These are phyloP conservation scores for Botrytis byssoidea DNA, from an alignment of 2,329 filamentous ascomycete genomes.

Conservation along the genomic window DNA sequence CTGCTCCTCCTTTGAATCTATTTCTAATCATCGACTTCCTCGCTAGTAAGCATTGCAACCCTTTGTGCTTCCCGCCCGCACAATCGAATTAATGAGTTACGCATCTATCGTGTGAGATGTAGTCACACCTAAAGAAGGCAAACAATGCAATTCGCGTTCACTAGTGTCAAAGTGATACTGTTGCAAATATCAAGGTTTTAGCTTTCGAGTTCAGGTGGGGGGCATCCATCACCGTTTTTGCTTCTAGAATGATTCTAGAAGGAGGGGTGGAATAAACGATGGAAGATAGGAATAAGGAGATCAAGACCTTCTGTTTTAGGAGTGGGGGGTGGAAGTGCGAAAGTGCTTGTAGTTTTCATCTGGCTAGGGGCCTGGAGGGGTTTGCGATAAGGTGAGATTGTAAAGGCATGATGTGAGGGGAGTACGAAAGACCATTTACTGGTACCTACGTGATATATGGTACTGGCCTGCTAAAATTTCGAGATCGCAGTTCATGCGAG, in stretches of 20 bases:
- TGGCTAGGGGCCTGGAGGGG: constrained; percentile 16
- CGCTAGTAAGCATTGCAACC: constrained; percentile 16
- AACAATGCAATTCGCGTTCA: constrained; percentile 1
- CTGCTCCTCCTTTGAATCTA: neutral
- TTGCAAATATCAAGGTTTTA: constrained; percentile 14
- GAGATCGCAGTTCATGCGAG: neutral
- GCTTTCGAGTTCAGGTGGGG: constrained; percentile 13
- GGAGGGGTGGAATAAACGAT: constrained; percentile 1
- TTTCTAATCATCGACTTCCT: neutral
- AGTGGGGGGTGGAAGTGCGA: constrained; percentile 9
- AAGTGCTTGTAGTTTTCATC: constrained; percentile 12
- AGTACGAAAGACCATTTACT: neutral
- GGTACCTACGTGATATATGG: neutral
- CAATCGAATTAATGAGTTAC: neutral
- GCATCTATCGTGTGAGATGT: neutral
- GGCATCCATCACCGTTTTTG: neutral
- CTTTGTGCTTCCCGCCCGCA: neutral
- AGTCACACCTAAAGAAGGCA: neutral
- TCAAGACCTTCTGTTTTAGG: constrained; percentile 17
- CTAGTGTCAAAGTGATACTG: constrained; percentile 5
- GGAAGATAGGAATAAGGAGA: constrained; percentile 6
- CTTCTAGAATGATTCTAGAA: constrained; percentile 21
- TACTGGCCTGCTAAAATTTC: neutral
- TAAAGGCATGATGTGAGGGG: neutral
- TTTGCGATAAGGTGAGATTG: constrained; percentile 20